phyloP scores from a whole-genome alignment of 2,329 filamentous ascomycete genomes.

The Cyphellophora attinorum region DNA sequence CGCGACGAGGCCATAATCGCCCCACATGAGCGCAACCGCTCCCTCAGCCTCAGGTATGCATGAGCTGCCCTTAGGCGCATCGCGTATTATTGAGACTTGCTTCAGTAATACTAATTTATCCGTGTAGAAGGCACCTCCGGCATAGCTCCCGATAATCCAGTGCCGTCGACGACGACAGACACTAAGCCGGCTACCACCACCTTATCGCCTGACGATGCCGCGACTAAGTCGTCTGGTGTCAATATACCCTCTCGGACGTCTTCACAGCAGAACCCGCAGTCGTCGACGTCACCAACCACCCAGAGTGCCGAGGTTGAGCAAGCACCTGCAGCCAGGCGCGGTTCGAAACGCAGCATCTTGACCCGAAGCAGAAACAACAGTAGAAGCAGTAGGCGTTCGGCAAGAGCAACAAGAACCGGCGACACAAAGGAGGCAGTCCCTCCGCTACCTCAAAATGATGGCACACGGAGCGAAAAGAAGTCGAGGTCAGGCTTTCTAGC shows the following conservation, averaged over 20 bases:
- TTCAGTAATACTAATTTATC: too few species aligned
- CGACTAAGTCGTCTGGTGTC: slow-evolving; percentile 11
- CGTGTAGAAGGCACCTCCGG: too few species aligned
- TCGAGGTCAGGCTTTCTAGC: slow-evolving; percentile 14
- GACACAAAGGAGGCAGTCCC: slow-evolving; percentile 12
- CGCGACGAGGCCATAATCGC: slow-evolving; percentile 15
- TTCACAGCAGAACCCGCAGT: slow-evolving; percentile 11
- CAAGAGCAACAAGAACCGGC: slow-evolving; percentile 11
- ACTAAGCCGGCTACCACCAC: too few species aligned
- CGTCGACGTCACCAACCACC: too few species aligned
- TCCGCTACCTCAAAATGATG: slow-evolving; percentile 10
- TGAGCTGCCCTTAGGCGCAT: too few species aligned
- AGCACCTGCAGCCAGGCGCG: slow-evolving; percentile 14
- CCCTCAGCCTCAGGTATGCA: slow-evolving; percentile 17
- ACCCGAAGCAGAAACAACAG: slow-evolving; percentile 18
- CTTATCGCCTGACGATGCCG: slow-evolving; percentile 3
- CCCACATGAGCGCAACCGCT: slow-evolving; percentile 21
- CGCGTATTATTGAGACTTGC: too few species aligned
- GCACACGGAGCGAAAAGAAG: slow-evolving; percentile 13
- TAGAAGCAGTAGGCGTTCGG: slow-evolving; percentile 17
- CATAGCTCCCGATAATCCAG: too few species aligned
- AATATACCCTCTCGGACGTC: slow-evolving; percentile 17
- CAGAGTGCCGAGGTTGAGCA: slow-evolving; percentile 7
- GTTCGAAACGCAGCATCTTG: slow-evolving; percentile 19
- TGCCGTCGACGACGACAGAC: too few species aligned